Conservation (phyloP, 2,329 filamentous ascomycete species). For the Botrytis medusae region DNA sequence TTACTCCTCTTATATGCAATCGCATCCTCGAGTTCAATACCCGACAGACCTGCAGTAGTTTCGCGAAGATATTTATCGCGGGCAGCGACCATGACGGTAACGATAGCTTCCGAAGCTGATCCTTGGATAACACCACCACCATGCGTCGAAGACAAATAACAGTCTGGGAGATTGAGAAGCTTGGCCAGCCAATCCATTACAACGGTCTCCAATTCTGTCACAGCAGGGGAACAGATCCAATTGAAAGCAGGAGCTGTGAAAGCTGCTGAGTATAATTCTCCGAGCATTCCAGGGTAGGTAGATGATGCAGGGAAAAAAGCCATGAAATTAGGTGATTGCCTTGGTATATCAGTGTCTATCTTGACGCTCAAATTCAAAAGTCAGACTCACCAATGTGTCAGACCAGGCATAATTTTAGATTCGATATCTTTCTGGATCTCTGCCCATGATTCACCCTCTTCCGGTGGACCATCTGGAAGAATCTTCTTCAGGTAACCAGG, state of each 20-base stretch:
- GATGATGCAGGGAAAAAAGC: constrained; percentile 87
- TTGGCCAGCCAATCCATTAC: constrained; percentile 89
- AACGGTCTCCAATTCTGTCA: constrained; percentile 91
- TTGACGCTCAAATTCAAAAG: background rate
- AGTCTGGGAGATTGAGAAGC: constrained; percentile 69
- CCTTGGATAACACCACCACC: constrained; percentile 93
- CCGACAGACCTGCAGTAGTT: constrained; percentile 51
- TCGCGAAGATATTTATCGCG: constrained; percentile 73
- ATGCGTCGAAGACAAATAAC: constrained; percentile 71
- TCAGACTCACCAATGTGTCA: constrained; percentile 74
- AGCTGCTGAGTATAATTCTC: constrained; percentile 86
- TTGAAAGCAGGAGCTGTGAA: constrained; percentile 94
- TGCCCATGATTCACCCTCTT: constrained; percentile 70
- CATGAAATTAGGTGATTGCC: constrained; percentile 91
- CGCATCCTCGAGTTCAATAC: constrained; percentile 66
- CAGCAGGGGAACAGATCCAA: constrained; percentile 90
- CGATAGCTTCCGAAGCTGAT: constrained; percentile 81
- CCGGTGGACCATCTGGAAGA: constrained; percentile 66
- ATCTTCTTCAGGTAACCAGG: constrained; percentile 84
- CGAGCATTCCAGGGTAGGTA: constrained; percentile 82
- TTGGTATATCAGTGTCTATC: constrained; percentile 31
- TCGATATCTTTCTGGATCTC: constrained; percentile 83
- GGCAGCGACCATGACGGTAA: constrained; percentile 84
- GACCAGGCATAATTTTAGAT: constrained; percentile 81
- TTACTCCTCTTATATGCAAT: constrained; percentile 64